Base-by-base conservation (phyloP, 305 asterid species). In the Fraxinus velutina region DNA sequence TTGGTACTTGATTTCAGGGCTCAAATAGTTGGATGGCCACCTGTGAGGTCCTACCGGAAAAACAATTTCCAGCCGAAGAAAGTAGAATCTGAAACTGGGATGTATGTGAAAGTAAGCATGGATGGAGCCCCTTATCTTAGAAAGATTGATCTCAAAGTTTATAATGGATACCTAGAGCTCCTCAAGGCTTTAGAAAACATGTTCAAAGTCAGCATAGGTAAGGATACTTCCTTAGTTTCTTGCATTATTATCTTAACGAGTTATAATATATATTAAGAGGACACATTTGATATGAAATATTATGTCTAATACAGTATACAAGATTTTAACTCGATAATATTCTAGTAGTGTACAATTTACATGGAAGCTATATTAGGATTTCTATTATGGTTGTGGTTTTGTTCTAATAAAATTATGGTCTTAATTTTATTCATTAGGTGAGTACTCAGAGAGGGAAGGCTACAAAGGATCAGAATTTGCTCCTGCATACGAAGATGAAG, bases 21-120 rank as follows among this genome's bases (percentile, higher is more conserved):
- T 24, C 93, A 90, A 79, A 90, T 90, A 29, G 91, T 91, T 6
- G 95, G 95, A 76, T 91, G 95, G 95, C 95, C 95, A 39, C 95
- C 95, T 64, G 93, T 91, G 85, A 90, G 92, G 55, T 85, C 91
- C 1, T 86, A 86, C 93, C 80, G 95, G 89, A 90, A 91, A 71
- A 90, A 86, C 78, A 91, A 60, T 68, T 50, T 85, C 37, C 91
- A 78, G 86, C 6, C 57, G 71, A 88, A 82, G 86, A 89, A 77
- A 64, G 32, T 77, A 17, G 90, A 85, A 33, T 9, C 80, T 42
- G 87, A 89, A 12, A 55, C 57, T 29, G 92, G 90, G 81, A 90
- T 87, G 87, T 91, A 47, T 84, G 93, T 92, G 52, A 92, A 92
- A 82, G 94, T 92, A 39, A 90, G 96, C 86, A 85, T 92, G 93